These are phyloP conservation scores for Trichoderma gamsii DNA, from an alignment of 495 filamentous ascomycete genomes.

Conservation along the genomic window DNA sequence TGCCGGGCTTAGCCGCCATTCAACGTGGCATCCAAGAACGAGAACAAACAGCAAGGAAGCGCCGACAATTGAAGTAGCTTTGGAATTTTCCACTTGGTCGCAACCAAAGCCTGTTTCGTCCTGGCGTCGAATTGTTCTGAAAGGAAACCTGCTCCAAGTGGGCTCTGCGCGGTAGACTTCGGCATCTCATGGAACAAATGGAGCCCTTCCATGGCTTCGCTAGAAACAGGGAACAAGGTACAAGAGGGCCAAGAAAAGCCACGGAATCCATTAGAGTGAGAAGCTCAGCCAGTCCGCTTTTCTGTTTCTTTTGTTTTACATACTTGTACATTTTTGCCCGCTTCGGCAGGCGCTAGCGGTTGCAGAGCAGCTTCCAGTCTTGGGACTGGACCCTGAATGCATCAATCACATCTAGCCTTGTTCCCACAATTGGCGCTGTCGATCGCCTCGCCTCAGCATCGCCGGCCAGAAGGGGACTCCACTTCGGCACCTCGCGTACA, in stretches of 20 bases:
- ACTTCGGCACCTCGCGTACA: slow-evolving; percentile 4
- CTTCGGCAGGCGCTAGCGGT: slow-evolving; percentile 1
- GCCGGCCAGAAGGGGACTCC: slow-evolving; percentile 3
- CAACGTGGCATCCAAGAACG: neutral
- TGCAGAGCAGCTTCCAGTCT: neutral
- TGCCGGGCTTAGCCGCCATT: neutral
- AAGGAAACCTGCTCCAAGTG: neutral
- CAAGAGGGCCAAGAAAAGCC: neutral
- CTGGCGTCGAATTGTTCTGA: neutral
- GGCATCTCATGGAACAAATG: slow-evolving; percentile 12
- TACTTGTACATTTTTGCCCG: neutral
- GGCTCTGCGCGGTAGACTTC: slow-evolving; percentile 1
- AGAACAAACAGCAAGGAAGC: neutral
- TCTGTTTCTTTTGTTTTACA: neutral
- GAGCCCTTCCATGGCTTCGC: neutral
- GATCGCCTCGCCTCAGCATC: slow-evolving; percentile 3
- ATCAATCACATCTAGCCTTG: neutral
- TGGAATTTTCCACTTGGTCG: neutral
- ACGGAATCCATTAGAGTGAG: neutral
- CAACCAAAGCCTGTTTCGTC: slow-evolving; percentile 5
- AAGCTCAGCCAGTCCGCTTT: neutral
- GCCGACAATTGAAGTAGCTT: neutral
- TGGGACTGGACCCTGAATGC: slow-evolving; percentile 6
- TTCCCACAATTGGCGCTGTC: neutral
- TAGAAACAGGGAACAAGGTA: neutral